Evolutionary conservation across 2,329 filamentous ascomycete species (phyloP), one percentile per base, ranked within the genome.

Genomic region (Berkeleyomyces basicola): DNA sequence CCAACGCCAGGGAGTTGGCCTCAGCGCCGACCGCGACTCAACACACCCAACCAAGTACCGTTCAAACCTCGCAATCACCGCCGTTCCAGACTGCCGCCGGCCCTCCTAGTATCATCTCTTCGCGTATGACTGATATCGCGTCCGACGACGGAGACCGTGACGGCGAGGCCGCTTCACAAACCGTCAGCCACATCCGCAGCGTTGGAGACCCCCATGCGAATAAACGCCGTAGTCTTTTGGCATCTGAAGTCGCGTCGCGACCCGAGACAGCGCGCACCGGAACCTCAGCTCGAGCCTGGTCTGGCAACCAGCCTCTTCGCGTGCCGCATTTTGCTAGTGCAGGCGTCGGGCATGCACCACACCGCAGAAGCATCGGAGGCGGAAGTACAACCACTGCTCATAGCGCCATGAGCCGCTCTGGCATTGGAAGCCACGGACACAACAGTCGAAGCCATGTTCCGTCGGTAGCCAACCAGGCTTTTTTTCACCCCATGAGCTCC

Each of bases 401-500:
- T 31, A 55, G 59, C 1, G 16, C 49, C 1, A n/a, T 64, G n/a
- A 64, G 55, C 37, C 59, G 63, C 11, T 62, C 63, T 6, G 63
- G 63, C 1, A 7, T 31, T 36, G 49, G 49, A 53, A 64, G 63
- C 14, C 61, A 47, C 9, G 60, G 60, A n/a, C 60, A 64, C n/a
- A 68, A 70, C 2, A 92, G 85, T 67, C 79, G 86, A 55, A 90
- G 86, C 71, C 93, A 99, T 77, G 90, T 95, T 23, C 91, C 93
- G 1, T 90, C 87, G 1, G 77, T 99, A 61, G 86, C 90, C 2
- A 90, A 90, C 14, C 87, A 92, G 70, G 92, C 89, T 61, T 97
- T 99, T 76, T 96, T 95, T 71, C 87, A 86, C 31, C 93, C 93
- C 46, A 95, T 99, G 90, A 97, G 91, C 75, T 95, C 92, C 33